Evolutionary conservation across 352 stramenopile species (phyloP), one percentile per base, ranked within the genome.

Genomic region (Peronospora belbahrii): DNA sequence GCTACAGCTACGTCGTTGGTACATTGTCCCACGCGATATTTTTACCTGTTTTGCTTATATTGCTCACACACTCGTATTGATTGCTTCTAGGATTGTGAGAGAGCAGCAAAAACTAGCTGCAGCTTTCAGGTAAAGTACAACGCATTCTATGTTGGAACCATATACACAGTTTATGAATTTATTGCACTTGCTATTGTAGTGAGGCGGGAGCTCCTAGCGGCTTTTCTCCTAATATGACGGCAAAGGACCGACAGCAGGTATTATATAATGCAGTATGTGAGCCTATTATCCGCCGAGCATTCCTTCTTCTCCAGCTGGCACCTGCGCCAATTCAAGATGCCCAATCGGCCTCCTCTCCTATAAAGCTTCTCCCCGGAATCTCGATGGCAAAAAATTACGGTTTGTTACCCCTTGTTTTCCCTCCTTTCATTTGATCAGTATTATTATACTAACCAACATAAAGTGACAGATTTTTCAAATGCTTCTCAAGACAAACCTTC

Each of bases 91-190:
- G 82, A 92, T 94, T 55, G 83, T 94, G 15, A 62, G 81, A 42
- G 83, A 94, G 43, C 83, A 94, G 33, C 83, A 94, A 41, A 94
- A 92, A 33, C 45, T 89, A 14, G 83, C 83, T 32, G 74, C 71
- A 47, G 48, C 57, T 18, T 66, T 63, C 18, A 84, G 70, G 75
- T 87, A 69, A 31, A 11, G 0, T 7, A 23, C 25, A 23, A 38
- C 0, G 11, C 19, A 19, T 35, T n/a, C 41, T 10, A 10, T 44
- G 17, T 24, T 20, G 19, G n/a, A 1, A 32, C 30, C n/a, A 28
- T 11, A 13, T 20, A 15, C 17, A 35, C 11, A 18, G n/a, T 38
- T 27, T 45, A 45, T 22, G 31, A 46, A 42, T 18, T 37, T 18
- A 11, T 15, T 34, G 19, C 42, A 49, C 14, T 15, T 48, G 6